Percentiles rank a stretch among this genome's conserved stretches.
Evolutionary conservation across 768 basidiomycete genomes (phyloP).

Genomic region (Mycena epipterygia): DNA sequence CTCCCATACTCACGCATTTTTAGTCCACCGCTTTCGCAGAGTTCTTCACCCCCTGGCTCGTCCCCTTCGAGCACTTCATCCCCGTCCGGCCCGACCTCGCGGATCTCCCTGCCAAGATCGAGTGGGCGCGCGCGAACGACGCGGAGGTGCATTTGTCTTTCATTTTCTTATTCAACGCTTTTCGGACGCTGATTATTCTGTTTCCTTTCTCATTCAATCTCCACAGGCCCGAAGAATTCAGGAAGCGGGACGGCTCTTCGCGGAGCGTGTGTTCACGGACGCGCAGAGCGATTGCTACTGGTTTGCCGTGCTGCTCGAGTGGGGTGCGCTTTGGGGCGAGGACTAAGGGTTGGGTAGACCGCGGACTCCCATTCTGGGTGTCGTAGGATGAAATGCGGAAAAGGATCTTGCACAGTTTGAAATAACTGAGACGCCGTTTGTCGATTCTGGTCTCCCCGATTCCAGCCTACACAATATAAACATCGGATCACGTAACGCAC

Average conservation of each 20-base stretch:
- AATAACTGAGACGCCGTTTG: too few relatives aligned
- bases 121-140: constrained; percentile 27
- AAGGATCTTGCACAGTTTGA: too few relatives aligned
- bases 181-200: too few relatives aligned
- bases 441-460: too few relatives aligned
- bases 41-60: constrained; percentile 33
- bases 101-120: constrained; percentile 22
- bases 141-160: constrained; percentile 8
- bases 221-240: constrained; percentile 23
- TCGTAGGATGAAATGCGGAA: too few relatives aligned
- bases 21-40: constrained; percentile 29
- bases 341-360: background rate
- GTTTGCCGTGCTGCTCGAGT: constrained; percentile 21
- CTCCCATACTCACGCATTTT: too few relatives aligned
- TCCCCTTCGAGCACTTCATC: constrained; percentile 30
- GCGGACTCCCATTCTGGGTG: too few relatives aligned
- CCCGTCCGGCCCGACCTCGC: constrained; percentile 21
- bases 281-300: constrained; percentile 23
- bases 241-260: constrained; percentile 13
- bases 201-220: background rate
- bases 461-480: too few relatives aligned
- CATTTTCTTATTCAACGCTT: too few relatives aligned
- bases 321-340: constrained; percentile 21
- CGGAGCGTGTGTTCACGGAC: constrained; percentile 6
- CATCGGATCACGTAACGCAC: too few relatives aligned